A percentile compares a stretch with the other conserved stretches of the same genome.
Conservation (phyloP, 2,329 filamentous ascomycete species). For the Fusarium oligoseptatum region DNA sequence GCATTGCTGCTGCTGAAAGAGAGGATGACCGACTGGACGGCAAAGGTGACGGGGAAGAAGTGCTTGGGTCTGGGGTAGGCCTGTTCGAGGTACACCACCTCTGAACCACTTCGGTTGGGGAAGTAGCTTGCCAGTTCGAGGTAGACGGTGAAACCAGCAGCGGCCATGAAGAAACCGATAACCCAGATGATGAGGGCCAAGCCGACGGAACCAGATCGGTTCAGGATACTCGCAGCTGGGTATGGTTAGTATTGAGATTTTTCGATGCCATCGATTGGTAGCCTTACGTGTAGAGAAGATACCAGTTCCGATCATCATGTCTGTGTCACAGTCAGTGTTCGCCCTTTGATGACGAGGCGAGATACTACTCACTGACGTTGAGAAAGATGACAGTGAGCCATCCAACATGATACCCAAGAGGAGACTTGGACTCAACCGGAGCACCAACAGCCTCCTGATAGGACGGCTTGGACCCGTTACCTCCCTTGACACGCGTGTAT, state of each 20-base stretch:
- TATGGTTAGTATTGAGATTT: background rate
- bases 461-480: conserved; percentile 63
- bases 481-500: conserved; percentile 50
- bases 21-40: conserved; percentile 72
- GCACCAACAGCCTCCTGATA: conserved; percentile 74
- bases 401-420: conserved; percentile 71
- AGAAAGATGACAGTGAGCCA: conserved; percentile 69
- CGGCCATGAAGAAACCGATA: conserved; percentile 71
- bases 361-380: conserved; percentile 59
- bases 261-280: background rate
- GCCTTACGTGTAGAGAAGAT: conserved; percentile 72
- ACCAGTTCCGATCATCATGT: conserved; percentile 73
- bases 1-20: conserved; percentile 77
- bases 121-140: conserved; percentile 76
- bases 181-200: conserved; percentile 74
- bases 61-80: conserved; percentile 74
- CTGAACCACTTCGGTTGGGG: conserved; percentile 73
- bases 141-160: conserved; percentile 69
- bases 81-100: conserved; percentile 78
- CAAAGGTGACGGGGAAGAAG: conserved; percentile 74
- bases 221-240: conserved; percentile 61
- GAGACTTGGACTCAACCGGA: conserved; percentile 70
- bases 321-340: background rate
- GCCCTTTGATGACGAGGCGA: background rate
- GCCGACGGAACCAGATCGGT: conserved; percentile 72